Percentiles rank a stretch among this genome's conserved stretches.
Conservation (phyloP, 2,329 filamentous ascomycete species). For the Fusarium pseudograminearum region DNA sequence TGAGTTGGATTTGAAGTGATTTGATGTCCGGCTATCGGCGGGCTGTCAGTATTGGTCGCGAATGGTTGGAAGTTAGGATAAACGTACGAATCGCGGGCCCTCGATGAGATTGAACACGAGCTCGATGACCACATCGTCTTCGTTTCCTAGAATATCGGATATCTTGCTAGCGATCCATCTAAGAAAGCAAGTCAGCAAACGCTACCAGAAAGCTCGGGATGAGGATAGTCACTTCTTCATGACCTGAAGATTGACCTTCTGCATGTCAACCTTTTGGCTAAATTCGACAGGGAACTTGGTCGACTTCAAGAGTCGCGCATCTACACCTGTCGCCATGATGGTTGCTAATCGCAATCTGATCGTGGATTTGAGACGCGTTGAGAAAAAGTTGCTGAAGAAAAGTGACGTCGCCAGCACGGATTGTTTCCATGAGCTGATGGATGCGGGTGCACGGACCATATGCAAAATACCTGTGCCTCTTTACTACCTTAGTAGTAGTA, state of each 20-base stretch:
- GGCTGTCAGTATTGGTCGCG: constrained; percentile 44
- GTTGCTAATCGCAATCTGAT: constrained; percentile 36
- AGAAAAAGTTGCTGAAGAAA: constrained; percentile 43
- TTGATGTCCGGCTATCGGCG: constrained; percentile 88
- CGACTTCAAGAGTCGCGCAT: constrained; percentile 87
- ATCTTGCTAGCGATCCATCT: constrained; percentile 96
- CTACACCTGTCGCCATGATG: constrained; percentile 83
- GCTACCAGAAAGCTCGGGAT: not conserved
- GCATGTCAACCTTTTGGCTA: constrained; percentile 95
- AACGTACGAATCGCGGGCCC: constrained; percentile 77
- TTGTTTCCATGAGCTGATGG: constrained; percentile 2
- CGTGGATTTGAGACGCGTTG: constrained; percentile 34
- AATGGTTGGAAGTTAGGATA: not conserved
- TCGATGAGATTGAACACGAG: constrained; percentile 79
- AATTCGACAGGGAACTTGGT: constrained; percentile 97
- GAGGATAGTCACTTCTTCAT: constrained; percentile 85
- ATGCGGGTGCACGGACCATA: constrained; percentile 32
- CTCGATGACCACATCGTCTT: constrained; percentile 96
- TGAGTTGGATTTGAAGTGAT: constrained; percentile 91
- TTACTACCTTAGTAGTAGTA: too few species aligned
- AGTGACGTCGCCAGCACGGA: constrained; percentile 49
- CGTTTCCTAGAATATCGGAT: constrained; percentile 86
- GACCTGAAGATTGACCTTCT: constrained; percentile 95
- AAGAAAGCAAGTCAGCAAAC: constrained; percentile 34
- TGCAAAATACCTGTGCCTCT: not conserved